Conservation (phyloP, 73 alveolate species). For the Paramecium caudatum region DNA sequence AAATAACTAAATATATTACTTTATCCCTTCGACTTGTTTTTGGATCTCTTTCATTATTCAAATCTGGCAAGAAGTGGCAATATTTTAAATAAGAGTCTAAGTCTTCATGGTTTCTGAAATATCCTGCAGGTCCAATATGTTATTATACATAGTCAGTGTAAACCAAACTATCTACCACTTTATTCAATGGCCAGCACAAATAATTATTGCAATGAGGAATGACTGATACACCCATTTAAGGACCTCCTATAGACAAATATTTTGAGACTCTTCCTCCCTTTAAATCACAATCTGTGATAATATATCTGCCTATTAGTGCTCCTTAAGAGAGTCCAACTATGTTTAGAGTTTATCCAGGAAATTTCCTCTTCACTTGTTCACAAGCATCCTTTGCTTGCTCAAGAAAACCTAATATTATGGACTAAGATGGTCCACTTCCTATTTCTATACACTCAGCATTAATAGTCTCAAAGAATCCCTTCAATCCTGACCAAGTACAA, state of each 20-base stretch:
- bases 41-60: conserved; percentile 81
- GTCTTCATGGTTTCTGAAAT: conserved; percentile 89
- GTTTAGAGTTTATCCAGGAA: conserved; percentile 83
- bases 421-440: conserved; percentile 86
- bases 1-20: conserved; percentile 75
- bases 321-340: conserved; percentile 94
- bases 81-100: conserved; percentile 77
- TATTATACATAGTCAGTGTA: conserved; percentile 82
- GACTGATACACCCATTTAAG: conserved; percentile 91
- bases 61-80: conserved; percentile 85
- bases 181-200: conserved; percentile 86
- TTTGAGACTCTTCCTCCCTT: conserved; percentile 82
- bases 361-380: conserved; percentile 78
- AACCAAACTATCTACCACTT: conserved; percentile 81
- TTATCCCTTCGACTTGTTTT: not conserved
- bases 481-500: not conserved
- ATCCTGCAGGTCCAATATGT: conserved; percentile 94
- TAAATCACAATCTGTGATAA: conserved; percentile 91
- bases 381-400: conserved; percentile 92
- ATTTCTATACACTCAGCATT: conserved; percentile 91
- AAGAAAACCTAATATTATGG: conserved; percentile 83
- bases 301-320: conserved; percentile 91
- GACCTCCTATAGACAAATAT: conserved; percentile 93
- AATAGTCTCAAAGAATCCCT: not conserved
- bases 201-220: conserved; percentile 91